These are phyloP conservation scores for Streptanthus diversifolius DNA, from an alignment of 345 rosid species.

Conservation along the genomic window DNA sequence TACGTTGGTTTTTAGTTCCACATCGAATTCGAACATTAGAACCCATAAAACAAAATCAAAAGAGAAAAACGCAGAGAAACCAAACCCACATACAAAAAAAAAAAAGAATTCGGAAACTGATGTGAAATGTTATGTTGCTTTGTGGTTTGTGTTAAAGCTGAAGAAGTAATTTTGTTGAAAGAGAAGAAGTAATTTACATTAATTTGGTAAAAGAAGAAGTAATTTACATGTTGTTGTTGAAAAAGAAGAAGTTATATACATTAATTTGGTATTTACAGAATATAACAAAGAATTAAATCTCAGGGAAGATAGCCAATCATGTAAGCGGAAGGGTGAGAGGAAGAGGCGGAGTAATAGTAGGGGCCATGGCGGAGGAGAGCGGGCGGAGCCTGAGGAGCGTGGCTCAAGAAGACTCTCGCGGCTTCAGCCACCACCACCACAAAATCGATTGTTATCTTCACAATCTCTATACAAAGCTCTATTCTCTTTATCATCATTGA, in stretches of 20 bases:
- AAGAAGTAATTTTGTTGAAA: no score
- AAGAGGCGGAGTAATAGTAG: not conserved
- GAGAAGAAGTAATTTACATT: not conserved
- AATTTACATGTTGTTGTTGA: not conserved
- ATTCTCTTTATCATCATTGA: not conserved
- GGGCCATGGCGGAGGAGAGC: not conserved
- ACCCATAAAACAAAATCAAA: not conserved
- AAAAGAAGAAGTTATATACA: no score
- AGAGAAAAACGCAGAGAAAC: not conserved
- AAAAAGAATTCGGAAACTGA: no score
- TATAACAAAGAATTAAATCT: not conserved
- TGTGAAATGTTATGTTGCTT: not conserved
- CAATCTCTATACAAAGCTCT: not conserved
- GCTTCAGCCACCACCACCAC: constrained; percentile 10
- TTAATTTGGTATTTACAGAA: no score
- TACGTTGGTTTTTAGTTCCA: no score
- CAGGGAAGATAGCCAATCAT: not conserved
- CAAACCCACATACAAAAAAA: not conserved
- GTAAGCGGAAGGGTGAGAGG: not conserved
- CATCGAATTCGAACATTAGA: not conserved
- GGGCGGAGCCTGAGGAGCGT: not conserved
- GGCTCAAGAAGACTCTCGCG: not conserved
- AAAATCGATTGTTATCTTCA: not conserved
- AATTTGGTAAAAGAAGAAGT: not conserved
- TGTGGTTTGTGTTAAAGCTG: no score